Base-by-base conservation (phyloP, 2,329 filamentous ascomycete genomes). In the Botryosphaeria dothidea region DNA sequence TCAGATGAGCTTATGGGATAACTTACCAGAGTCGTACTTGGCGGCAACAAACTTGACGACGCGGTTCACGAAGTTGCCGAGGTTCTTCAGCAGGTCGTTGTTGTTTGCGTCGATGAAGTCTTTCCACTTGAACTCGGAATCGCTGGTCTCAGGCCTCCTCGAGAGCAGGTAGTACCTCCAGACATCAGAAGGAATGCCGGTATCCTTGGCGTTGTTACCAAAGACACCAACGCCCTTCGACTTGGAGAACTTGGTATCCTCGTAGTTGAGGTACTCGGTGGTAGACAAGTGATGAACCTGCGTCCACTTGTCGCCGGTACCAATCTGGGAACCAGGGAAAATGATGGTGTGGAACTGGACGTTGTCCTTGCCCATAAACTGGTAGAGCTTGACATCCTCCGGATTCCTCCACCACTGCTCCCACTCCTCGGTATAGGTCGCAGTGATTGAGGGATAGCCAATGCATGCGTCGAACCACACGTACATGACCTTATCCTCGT, bases 381-480 rank as follows among this genome's bases (percentile, higher is more conserved):
- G 93, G 78, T 95, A 97, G 13, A 97, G 86, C 74, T 90, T 86
- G 54, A 97, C 93, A 36, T 96, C 85, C 49, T 96, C 90, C 0
- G 92, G 92, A 76, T 96, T 90, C 74, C 90, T 89, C 93, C 93
- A 97, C 93, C 93, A 97, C 74, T 92, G 86, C 81, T 96, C 89
- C 93, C 93, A 97, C 68, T 96, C 85, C 49, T 88, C 85, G 4
- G 93, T 97, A 77, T 96, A 96, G 71, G 88, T 93, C 68, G 92
- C 92, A 1, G 93, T 97, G 70, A 97, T 97, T 1, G 92, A 96
- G n/a, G 93, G 89, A 76, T 97, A 97, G 21, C 93, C 93, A 73
- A 97, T 95, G 78, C 92, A 95, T 63, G 92, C 92, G 75, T 96
- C 92, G 75, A 97, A 92, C 92, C 90, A 92, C 66, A 97, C 93